Base-by-base conservation (phyloP, 768 basidiomycete species). In the Candolleomyces eurysporus region DNA sequence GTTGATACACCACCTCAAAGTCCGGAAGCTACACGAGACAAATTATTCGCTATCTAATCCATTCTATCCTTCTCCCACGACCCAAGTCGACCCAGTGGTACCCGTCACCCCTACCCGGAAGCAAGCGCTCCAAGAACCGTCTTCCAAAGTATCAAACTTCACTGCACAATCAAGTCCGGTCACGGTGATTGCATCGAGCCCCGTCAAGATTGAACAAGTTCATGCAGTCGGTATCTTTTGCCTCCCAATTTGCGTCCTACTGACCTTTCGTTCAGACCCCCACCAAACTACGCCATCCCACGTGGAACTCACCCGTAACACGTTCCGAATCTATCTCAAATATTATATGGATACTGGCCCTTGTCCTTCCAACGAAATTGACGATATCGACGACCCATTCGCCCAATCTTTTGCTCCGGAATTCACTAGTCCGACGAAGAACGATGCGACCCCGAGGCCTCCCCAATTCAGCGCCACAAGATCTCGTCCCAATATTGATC, bases 271-370 rank as follows among this genome's bases (percentile, higher is more conserved):
- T 30, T 36, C 55, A 76, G 69, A 71, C 76, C 19, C 74, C 76
- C 11, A 72, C 77, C 5, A 85, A 83, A 67, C 75, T 92, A 49
- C 87, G 89, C 49, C 90, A 92, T 71, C 91, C 91, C 82, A 84
- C 0, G 78, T 78, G 19, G 88, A 92, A 59, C 82, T 93, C 30
- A 92, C 84, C 2, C 81, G 77, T 3, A 88, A 88, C 62, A 88
- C 85, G 0, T 90, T 93, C 69, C 81, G 88, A 11, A 81, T 90
- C 43, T 91, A 93, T 65, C 65, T 93, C 62, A 91, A 90, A 64
- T 87, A 92, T 65, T 92, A 85, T 71, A 89, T 93, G 87, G 85
- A 90, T 65, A 77, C 86, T 66, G 80, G 79, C 0, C 74, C 48
- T 17, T 45, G 79, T 0, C 74, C 48, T 17, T 45, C 59, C 40